Conservation (phyloP, 2,329 filamentous ascomycete species). For the Emmonsia crescens region DNA sequence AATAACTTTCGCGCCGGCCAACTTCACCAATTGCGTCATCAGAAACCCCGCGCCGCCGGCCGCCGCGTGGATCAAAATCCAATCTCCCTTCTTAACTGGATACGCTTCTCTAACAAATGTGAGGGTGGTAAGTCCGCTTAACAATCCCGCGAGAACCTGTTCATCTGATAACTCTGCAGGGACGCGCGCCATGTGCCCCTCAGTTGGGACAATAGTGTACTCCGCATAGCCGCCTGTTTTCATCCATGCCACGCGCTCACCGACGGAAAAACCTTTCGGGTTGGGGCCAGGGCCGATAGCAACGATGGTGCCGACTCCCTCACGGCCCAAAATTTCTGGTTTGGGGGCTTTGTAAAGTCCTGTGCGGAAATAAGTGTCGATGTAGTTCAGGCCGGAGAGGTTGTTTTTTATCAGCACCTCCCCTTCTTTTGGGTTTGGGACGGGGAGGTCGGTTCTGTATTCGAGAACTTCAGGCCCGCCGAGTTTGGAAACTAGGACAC, state of each 20-base stretch:
- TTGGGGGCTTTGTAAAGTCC: conserved; percentile 65
- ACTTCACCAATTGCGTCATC: conserved; percentile 62
- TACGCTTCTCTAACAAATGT: conserved; percentile 67
- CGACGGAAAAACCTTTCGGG: conserved; percentile 47
- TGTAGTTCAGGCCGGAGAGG: conserved; percentile 73
- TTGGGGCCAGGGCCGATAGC: conserved; percentile 45
- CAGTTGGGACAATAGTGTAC: conserved; percentile 45
- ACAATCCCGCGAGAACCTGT: conserved; percentile 55
- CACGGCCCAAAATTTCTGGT: conserved; percentile 68
- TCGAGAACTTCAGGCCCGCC: conserved; percentile 63
- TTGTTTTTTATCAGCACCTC: conserved; percentile 73
- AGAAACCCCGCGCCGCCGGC: conserved; percentile 71
- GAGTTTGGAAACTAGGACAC: conserved; percentile 59
- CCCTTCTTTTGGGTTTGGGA: conserved; percentile 57
- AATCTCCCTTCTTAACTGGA: conserved; percentile 62
- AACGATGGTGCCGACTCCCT: conserved; percentile 63
- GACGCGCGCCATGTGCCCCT: conserved; percentile 46
- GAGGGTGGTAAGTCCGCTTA: conserved; percentile 76
- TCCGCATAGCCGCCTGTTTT: conserved; percentile 46
- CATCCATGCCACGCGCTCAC: conserved; percentile 64
- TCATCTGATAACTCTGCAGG: conserved; percentile 52
- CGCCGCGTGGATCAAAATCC: conserved; percentile 74
- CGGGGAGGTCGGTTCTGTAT: conserved; percentile 57
- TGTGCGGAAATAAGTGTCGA: conserved; percentile 83
- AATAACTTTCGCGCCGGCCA: conserved; percentile 65